Evolutionary conservation across 768 basidiomycete genomes (phyloP), one percentile per base, ranked within the genome.

Genomic region (Leccinum arenicola): DNA sequence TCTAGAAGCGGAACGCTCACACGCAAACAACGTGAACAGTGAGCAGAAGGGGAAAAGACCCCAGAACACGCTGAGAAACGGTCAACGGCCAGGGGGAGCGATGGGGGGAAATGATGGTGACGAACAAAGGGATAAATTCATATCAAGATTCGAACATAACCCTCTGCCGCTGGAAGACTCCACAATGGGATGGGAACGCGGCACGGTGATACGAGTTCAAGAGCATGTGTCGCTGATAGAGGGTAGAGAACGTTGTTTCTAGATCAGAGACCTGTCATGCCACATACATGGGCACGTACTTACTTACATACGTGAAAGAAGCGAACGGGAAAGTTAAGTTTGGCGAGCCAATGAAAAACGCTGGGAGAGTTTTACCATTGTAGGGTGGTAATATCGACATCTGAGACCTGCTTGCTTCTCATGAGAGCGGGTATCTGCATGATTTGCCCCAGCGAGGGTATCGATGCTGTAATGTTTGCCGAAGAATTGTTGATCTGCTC

Each of bases 231-330:
- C 27, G 51, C 10, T 8, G 25, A 55, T 40, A 40, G 19, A 55
- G 27, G 36, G 52, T 3, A 55, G 8, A 29, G 27, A 21, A 35
- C 25, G 27, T 14, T 57, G 47, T 48, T 29, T 23, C 58, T 33
- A 35, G 7, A 19, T n/a, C n/a, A 33, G 23, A 21, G 25, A 38
- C 35, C 35, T 21, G 25, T 33, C 35, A 31, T 35, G 25, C 56
- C 17, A n/a, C 45, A 35, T 48, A 15, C 54, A 15, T 12, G 8
- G 45, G 43, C 43, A 45, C 43, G 43, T 48, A 50, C 55, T 15
- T 36, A 14, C 49, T 19, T 55, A 47, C 25, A 57, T 33, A 27
- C 38, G 49, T 58, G 48, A 59, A 58, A 43, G 57, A 51, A 58
- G 56, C 35, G 25, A 58, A 35, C 31, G 17, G 25, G 25, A 10